A percentile compares a stretch with the other conserved stretches of the same genome.
These are phyloP conservation scores for Cystofilobasidium capitatum DNA, from an alignment of 768 basidiomycete species.

Conservation along the genomic window DNA sequence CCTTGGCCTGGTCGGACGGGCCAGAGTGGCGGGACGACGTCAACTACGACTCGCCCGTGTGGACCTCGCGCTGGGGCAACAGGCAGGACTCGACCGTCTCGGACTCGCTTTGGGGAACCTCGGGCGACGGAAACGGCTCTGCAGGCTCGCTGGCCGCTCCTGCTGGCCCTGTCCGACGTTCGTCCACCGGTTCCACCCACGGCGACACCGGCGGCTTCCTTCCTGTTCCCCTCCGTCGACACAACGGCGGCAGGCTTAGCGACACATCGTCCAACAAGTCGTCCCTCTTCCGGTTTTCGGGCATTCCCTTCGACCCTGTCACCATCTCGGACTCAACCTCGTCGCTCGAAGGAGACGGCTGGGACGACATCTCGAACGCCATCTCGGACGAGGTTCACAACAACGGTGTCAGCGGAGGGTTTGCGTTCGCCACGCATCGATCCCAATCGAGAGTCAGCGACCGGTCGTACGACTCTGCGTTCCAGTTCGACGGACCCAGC, in stretches of 20 bases:
- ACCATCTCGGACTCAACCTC: background rate
- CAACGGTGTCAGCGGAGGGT: background rate
- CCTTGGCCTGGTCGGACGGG: background rate
- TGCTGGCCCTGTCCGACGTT: background rate
- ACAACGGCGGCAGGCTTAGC: no score
- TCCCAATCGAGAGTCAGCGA: background rate
- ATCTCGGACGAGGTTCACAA: background rate
- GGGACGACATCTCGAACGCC: constrained; percentile 3
- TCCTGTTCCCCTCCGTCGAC: background rate
- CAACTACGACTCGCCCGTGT: constrained; percentile 13
- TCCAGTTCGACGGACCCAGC: constrained; percentile 18
- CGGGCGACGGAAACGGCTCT: constrained; percentile 5
- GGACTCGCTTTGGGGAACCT: background rate
- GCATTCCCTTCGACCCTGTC: no score
- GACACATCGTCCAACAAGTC: no score
- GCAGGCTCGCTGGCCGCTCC: background rate
- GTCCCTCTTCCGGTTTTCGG: no score
- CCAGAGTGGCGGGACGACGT: background rate
- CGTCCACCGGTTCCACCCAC: background rate
- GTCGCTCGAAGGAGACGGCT: background rate
- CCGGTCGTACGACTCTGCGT: constrained; percentile 16
- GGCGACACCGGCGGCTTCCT: background rate
- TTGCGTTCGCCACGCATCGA: background rate
- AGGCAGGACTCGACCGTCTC: background rate
- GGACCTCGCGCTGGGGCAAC: constrained; percentile 6